Base-by-base conservation (phyloP, 225 moss, liverwort and hornwort species). In the Climacium dendroides region DNA sequence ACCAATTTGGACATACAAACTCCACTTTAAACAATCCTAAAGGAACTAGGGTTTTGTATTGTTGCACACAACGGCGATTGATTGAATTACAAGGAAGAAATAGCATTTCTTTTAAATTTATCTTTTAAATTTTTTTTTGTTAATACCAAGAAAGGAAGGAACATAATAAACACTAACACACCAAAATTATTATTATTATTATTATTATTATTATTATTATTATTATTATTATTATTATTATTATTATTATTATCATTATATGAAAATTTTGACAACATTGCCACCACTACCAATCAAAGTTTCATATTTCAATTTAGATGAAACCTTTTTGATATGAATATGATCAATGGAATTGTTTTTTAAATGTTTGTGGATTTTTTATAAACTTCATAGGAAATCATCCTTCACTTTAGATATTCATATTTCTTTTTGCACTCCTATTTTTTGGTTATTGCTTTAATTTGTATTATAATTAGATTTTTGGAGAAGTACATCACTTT, bases 251-350 rank as follows among this genome's bases (percentile, higher is more conserved):
- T 16, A 29, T 9, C n/a, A n/a, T n/a, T n/a, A n/a, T n/a, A n/a
- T n/a, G n/a, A n/a, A n/a, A n/a, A n/a, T n/a, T n/a, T n/a, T 15
- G 2, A 25, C 15, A 41, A 25, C 1, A 0, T 0, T 0, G 0
- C 1, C 1, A 0, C 1, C 1, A 0, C 1, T 13, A 0, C 1
- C 0, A 1, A 41, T 26, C 3, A 71, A 43, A 37, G 2, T 47
- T 73, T 45, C 1, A 30, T 47, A 30, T 48, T 48, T 18, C 18
- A 45, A 29, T 29, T 47, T 10, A 28, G 5, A 10, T 29, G 5
- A 43, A 1, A 16, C n/a, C n/a, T n/a, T n/a, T 26, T 29, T 15
- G 3, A 47, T 47, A 7, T 17, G 23, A 13, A 8, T 11, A 32
- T 32, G 11, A 48, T 73, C 0, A 1, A 73, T 0, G 5, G 0